phyloP scores from a whole-genome alignment of 2,329 filamentous ascomycete species.

The Penicillium sp. region DNA sequence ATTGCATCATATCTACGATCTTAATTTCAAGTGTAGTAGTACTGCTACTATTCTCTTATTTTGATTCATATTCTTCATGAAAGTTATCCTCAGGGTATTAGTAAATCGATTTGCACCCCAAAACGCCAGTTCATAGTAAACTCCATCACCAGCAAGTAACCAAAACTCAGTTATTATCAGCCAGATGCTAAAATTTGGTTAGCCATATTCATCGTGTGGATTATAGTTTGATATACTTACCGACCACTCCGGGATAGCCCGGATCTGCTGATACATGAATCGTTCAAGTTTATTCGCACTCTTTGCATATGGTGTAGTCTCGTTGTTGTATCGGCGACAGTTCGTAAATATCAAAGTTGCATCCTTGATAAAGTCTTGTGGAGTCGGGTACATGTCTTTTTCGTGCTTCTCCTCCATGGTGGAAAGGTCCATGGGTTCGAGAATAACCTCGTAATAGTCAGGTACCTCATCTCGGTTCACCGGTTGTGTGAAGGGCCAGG shows the following conservation, averaged over 20 bases:
- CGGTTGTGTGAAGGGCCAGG: conserved; percentile 92
- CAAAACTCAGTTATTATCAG: conserved; percentile 32
- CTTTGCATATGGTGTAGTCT: conserved; percentile 92
- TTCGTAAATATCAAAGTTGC: conserved; percentile 90
- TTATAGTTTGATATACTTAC: conserved; percentile 31
- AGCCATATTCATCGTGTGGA: not conserved
- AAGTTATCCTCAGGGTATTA: conserved; percentile 19
- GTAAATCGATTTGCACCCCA: conserved; percentile 6
- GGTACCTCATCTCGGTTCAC: conserved; percentile 95
- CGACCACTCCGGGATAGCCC: conserved; percentile 91
- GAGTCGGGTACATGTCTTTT: conserved; percentile 84
- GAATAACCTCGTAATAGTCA: conserved; percentile 99
- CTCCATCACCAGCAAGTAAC: conserved; percentile 4
- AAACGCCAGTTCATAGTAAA: conserved; percentile 20
- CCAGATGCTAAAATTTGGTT: conserved; percentile 37
- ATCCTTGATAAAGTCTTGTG: conserved; percentile 90
- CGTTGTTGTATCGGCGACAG: conserved; percentile 94
- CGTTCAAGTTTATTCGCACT: conserved; percentile 90
- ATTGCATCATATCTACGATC: conserved; percentile 5
- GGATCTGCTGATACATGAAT: conserved; percentile 92
- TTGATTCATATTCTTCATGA: conserved; percentile 6
- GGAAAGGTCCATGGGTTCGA: conserved; percentile 92
- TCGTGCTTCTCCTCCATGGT: conserved; percentile 97
- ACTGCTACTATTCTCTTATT: not conserved
- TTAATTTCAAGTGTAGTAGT: not conserved